Evolutionary conservation across 1,284 basidiomycete species (phyloP), one percentile per base, ranked within the genome.

Genomic region (Ustilago hordei): DNA sequence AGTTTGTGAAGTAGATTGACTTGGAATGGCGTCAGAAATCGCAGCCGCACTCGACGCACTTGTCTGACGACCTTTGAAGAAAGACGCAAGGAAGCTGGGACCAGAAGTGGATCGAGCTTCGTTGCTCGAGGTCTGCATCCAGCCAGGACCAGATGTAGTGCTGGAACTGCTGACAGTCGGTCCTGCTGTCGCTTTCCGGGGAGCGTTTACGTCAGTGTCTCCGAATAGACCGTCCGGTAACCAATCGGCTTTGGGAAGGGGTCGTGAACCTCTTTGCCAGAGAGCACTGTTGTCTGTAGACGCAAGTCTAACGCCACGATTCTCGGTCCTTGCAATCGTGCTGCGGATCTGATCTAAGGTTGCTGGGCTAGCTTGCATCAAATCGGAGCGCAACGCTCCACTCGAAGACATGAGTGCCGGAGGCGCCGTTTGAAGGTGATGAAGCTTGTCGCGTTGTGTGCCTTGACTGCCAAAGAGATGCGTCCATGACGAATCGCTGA

Each of bases 401-500:
- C 39, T 59, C 11, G 68, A 50, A 23, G 68, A 60, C 55, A 56
- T 38, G 28, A 75, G 60, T 3, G 64, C 59, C 7, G 60, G 45
- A n/a, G 73, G 73, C 15, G 64, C 61, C 15, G 58, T 53, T 47
- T 65, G 65, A 5, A 76, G 62, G 9, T 64, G 65, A 53, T 67
- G 55, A 31, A 71, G 23, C 31, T 61, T 64, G 17, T 76, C 69
- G 31, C 74, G 74, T 19, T 69, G 57, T 9, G 61, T 52, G 9
- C 74, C 74, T 53, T 76, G 59, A 57, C 69, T 76, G 23, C 69
- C 74, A 32, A 76, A 76, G 19, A 76, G 58, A 15, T 61, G 59
- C 3, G 60, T 60, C 68, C 68, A 76, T 4, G 55, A 64, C 6
- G 31, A 55, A 31, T 64, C 43, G 32, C 43, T 50, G 39, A 38